Evolutionary conservation across 2,329 filamentous ascomycete genomes (phyloP).

Genomic region (Ophiostoma sp.): DNA sequence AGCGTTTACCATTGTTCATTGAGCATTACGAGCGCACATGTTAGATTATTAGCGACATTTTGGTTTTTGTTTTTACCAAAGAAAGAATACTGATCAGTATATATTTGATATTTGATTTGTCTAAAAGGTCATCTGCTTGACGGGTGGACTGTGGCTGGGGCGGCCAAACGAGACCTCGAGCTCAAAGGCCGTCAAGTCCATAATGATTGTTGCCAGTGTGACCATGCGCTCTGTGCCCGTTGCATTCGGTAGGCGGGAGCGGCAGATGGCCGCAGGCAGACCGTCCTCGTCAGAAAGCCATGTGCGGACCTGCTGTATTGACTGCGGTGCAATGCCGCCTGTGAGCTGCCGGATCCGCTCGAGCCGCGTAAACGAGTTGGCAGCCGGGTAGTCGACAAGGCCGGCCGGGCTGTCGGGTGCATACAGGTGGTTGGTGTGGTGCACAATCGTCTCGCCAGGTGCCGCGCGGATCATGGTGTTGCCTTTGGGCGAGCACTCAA

Average conservation of each 20-base stretch:
- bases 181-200: conserved; percentile 18
- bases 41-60: not conserved
- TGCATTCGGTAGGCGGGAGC: not conserved
- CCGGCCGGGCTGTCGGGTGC: not conserved
- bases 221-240: conserved; percentile 20
- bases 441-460: not conserved
- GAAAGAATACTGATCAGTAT: too few relatives aligned
- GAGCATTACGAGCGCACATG: not conserved
- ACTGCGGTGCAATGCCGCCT: not conserved
- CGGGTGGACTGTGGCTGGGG: conserved; percentile 3
- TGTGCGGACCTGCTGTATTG: conserved; percentile 2
- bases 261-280: conserved; percentile 19
- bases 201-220: conserved; percentile 20
- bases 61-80: not conserved
- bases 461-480: not conserved
- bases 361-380: conserved; percentile 19
- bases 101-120: not conserved
- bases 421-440: conserved; percentile 20
- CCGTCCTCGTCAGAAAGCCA: conserved; percentile 17
- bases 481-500: conserved; percentile 21
- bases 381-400: conserved; percentile 15
- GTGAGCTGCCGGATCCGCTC: conserved; percentile 17
- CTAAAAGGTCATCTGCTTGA: conserved; percentile 5
- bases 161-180: conserved; percentile 21
- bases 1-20: not conserved